A percentile compares a stretch with the other conserved stretches of the same genome.
phyloP scores from a whole-genome alignment of 805 yeast species.

The Kodamaea hsintzibuensis region DNA sequence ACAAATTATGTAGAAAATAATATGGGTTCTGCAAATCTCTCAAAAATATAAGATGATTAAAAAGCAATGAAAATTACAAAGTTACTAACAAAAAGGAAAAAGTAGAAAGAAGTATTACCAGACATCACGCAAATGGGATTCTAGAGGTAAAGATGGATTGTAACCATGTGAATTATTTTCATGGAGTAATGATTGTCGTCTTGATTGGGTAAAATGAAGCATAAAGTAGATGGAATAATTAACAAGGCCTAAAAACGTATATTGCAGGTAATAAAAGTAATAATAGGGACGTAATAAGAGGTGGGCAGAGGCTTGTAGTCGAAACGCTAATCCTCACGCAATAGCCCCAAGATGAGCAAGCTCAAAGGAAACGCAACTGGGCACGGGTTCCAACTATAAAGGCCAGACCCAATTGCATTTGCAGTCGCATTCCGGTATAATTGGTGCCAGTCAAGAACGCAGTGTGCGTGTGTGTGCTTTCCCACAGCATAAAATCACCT shows the following conservation, averaged over 20 bases:
- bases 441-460: not conserved
- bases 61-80: constrained; percentile 1
- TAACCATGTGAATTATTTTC: not conserved
- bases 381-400: not conserved
- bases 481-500: not conserved
- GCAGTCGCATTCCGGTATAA: not conserved
- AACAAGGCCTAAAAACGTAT: not conserved
- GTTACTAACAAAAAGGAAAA: not conserved
- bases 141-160: not conserved
- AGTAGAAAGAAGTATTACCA: not conserved
- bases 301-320: not conserved
- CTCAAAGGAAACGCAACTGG: no score
- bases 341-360: not conserved
- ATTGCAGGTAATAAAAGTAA: not conserved
- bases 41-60: not conserved
- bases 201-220: not conserved
- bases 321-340: no score
- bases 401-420: not conserved
- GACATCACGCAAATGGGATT: not conserved
- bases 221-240: not conserved
- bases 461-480: not conserved
- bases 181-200: not conserved
- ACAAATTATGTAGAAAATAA: not conserved
- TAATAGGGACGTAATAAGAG: not conserved
- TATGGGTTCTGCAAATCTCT: not conserved